Percentiles rank a stretch among this genome's conserved stretches.
Conservation (phyloP, 495 filamentous ascomycete species). For the Talaromyces thailandensis region DNA sequence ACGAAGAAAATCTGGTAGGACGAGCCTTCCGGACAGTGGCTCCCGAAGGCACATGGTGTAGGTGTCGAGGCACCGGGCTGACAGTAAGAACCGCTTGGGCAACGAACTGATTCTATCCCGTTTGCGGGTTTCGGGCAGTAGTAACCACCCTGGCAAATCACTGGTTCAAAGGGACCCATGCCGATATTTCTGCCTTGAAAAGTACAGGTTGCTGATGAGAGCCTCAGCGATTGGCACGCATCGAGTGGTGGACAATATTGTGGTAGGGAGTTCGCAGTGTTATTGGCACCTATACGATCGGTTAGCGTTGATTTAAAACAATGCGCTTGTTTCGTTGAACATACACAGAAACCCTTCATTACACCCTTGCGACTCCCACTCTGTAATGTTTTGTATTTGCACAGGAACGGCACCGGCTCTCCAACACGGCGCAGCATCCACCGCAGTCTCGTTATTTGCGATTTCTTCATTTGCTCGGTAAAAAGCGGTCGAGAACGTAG, state of each 20-base stretch:
- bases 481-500: background rate
- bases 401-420: background rate
- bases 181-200: background rate
- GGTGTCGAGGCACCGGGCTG: slow-evolving; percentile 30
- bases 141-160: slow-evolving; percentile 30
- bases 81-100: slow-evolving; percentile 35
- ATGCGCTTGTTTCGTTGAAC: background rate
- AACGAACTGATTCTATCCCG: slow-evolving; percentile 17
- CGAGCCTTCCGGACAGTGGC: slow-evolving; percentile 27
- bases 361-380: background rate
- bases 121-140: slow-evolving; percentile 34
- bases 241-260: background rate
- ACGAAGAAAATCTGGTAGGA: slow-evolving; percentile 25
- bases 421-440: background rate
- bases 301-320: background rate
- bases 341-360: background rate
- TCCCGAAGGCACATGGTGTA: slow-evolving; percentile 30
- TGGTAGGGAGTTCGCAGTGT: background rate
- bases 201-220: background rate
- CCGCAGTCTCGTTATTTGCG: background rate
- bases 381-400: background rate
- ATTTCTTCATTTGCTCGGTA: background rate
- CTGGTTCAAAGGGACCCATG: slow-evolving; percentile 29
- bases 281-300: background rate
- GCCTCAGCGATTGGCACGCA: background rate